phyloP scores from a whole-genome alignment of 805 yeast genomes.

The Ogataea wickerhamii region DNA sequence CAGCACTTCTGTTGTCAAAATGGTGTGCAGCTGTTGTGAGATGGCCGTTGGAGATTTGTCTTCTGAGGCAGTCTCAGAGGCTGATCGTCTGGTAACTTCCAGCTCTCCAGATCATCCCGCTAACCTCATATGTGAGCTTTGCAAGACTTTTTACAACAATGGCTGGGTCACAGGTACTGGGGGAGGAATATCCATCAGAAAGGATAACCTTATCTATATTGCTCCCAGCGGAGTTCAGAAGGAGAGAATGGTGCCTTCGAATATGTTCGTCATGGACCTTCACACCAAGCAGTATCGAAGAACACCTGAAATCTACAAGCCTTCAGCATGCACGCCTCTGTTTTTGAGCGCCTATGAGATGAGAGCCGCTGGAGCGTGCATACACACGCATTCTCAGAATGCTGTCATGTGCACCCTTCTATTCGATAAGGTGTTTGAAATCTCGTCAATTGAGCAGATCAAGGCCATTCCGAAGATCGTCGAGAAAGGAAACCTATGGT shows the following conservation, averaged over 20 bases:
- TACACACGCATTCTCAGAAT: conserved; percentile 88
- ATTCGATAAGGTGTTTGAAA: conserved; percentile 66
- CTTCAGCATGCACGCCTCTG: conserved; percentile 92
- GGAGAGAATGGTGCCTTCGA: conserved; percentile 77
- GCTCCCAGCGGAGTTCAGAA: conserved; percentile 98
- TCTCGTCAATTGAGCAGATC: conserved; percentile 83
- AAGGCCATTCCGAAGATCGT: conserved; percentile 79
- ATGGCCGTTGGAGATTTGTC: neutral
- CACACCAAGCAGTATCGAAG: conserved; percentile 49
- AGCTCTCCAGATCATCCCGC: conserved; percentile 60
- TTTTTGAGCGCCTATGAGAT: conserved; percentile 65
- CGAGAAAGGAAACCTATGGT: conserved; percentile 65
- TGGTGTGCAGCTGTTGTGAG: neutral
- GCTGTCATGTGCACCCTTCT: conserved; percentile 80
- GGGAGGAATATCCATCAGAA: conserved; percentile 83
- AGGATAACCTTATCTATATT: conserved; percentile 56
- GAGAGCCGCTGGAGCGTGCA: conserved; percentile 84
- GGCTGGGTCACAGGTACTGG: conserved; percentile 97
- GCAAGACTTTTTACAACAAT: conserved; percentile 69
- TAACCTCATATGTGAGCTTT: conserved; percentile 75
- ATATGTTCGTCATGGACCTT: conserved; percentile 74
- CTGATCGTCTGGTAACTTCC: conserved; percentile 19
- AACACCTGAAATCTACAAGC: conserved; percentile 66
- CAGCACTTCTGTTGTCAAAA: too few species aligned
- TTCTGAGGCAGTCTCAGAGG: neutral